Conservation (phyloP, 192 early-diverging fungal genomes). For the Coemansia sp. region DNA sequence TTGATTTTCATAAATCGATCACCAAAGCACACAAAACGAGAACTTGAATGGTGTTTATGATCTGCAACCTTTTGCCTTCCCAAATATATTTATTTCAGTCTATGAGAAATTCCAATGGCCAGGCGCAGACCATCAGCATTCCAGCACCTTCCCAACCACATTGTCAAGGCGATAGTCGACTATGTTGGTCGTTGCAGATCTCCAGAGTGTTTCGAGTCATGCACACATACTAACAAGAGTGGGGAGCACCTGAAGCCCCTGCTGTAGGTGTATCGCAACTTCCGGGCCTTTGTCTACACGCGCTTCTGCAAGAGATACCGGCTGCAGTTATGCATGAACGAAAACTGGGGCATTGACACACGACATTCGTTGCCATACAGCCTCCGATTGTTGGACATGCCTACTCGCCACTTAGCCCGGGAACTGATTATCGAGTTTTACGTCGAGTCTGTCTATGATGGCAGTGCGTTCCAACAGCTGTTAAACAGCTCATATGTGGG, state of each 20-base stretch:
- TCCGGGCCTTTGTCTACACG: not conserved
- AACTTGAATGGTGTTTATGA: no score
- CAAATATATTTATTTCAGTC: no score
- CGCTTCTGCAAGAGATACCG: not conserved
- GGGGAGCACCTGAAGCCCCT: not conserved
- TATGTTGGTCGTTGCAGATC: not conserved
- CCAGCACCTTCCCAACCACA: not conserved
- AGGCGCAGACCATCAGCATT: not conserved
- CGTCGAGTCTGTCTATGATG: not conserved
- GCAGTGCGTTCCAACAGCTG: not conserved
- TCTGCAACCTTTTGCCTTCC: no score
- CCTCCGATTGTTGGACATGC: not conserved
- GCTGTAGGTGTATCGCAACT: not conserved
- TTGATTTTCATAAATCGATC: no score
- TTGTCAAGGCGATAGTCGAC: not conserved
- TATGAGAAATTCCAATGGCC: no score
- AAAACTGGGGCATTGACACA: not conserved
- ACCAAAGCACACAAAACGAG: no score
- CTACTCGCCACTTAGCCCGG: not conserved
- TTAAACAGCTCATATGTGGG: not conserved
- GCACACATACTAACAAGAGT: not conserved
- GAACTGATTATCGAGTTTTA: not conserved
- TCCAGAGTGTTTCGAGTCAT: not conserved
- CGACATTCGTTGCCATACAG: not conserved
- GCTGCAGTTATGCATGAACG: not conserved